phyloP scores from a whole-genome alignment of 768 basidiomycete genomes.

The Tylopilus sp. region DNA sequence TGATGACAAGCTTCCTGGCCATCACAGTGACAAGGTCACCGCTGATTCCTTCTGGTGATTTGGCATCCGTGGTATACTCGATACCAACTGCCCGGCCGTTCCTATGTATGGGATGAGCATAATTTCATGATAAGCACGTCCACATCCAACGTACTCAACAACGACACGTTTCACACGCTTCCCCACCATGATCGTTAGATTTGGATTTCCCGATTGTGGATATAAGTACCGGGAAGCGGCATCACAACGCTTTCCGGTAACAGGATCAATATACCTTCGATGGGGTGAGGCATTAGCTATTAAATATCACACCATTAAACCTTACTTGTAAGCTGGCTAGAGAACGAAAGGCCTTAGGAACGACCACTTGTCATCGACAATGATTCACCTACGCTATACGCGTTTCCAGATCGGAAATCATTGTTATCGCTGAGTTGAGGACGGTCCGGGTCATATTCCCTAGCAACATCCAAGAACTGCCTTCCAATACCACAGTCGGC shows the following conservation, averaged over 20 bases:
- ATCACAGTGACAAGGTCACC: slow-evolving; percentile 14
- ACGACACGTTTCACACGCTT: slow-evolving; percentile 12
- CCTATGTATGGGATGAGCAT: slow-evolving; percentile 12
- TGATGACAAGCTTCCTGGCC: slow-evolving; percentile 41
- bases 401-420: slow-evolving; percentile 32
- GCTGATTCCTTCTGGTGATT: slow-evolving; percentile 8
- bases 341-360: too few species aligned
- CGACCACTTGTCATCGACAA: not conserved
- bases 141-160: not conserved
- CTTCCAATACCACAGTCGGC: slow-evolving; percentile 21
- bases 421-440: slow-evolving; percentile 45
- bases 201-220: slow-evolving; percentile 26
- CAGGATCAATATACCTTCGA: slow-evolving; percentile 49
- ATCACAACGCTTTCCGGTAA: slow-evolving; percentile 34
- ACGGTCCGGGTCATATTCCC: slow-evolving; percentile 45
- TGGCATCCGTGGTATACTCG: slow-evolving; percentile 27
- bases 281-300: not conserved
- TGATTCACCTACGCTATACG: slow-evolving; percentile 22
- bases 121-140: too few species aligned
- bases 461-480: slow-evolving; percentile 46
- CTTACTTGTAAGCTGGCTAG: slow-evolving; percentile 21
- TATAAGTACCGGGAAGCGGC: slow-evolving; percentile 38
- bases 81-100: slow-evolving; percentile 37
- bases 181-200: slow-evolving; percentile 32
- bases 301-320: too few species aligned